Conservation (phyloP, 345 rosid genomes). For the Aurinia saxatilis region DNA sequence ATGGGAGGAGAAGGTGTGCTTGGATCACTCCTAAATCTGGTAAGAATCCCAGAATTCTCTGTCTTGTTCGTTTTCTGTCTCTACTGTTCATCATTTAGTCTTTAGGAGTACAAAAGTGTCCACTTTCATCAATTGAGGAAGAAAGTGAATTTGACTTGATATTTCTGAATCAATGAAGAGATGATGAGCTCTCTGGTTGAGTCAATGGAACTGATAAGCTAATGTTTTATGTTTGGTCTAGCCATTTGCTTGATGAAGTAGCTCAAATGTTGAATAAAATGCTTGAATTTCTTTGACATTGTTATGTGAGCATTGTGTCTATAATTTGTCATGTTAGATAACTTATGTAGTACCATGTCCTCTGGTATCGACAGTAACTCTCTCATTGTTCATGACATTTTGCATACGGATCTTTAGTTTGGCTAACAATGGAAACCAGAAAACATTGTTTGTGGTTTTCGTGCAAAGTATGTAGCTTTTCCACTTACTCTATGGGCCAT, state of each 20-base stretch:
- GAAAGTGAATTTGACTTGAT: not conserved
- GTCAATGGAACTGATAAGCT: not conserved
- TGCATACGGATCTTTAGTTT: not conserved
- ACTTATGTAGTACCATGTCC: not conserved
- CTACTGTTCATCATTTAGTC: not conserved
- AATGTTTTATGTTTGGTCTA: not conserved
- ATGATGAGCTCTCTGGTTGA: not conserved
- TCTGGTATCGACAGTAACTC: not conserved
- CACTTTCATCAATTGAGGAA: too few species aligned
- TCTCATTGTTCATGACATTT: not conserved
- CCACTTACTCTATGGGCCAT: not conserved
- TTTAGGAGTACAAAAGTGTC: too few species aligned
- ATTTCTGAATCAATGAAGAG: not conserved
- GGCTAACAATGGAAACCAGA: not conserved
- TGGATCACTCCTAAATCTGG: slow-evolving; percentile 83
- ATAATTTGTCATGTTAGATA: not conserved
- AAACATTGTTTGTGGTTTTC: not conserved
- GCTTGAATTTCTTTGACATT: not conserved
- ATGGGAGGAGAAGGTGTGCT: slow-evolving; percentile 54
- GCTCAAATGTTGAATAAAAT: not conserved
- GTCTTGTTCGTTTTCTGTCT: not conserved
- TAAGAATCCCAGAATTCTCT: slow-evolving; percentile 8
- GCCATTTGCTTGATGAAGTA: not conserved
- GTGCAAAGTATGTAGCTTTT: not conserved
- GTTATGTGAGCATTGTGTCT: not conserved